phyloP scores from a whole-genome alignment of 192 early-diverging fungal genomes.

The Cladochytrium replicatum region DNA sequence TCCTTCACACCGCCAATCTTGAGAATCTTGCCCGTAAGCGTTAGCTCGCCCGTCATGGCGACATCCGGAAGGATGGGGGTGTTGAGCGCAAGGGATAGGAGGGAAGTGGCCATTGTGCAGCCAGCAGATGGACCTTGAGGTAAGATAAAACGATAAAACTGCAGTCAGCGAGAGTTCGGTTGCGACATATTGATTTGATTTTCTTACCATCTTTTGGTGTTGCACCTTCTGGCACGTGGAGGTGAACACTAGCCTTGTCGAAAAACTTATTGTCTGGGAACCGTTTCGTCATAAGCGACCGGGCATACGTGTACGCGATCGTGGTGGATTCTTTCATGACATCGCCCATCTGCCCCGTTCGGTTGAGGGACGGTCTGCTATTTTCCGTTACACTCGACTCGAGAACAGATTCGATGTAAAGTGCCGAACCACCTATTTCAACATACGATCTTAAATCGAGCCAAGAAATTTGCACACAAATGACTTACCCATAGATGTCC shows the following conservation, averaged over 20 bases:
- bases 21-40: constrained; percentile 91
- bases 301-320: constrained; percentile 95
- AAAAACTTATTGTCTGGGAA: constrained; percentile 88
- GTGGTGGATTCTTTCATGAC: constrained; percentile 98
- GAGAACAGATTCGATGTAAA: constrained; percentile 93
- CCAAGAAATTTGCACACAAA: background rate
- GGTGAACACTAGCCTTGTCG: constrained; percentile 76
- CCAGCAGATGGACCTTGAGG: constrained; percentile 83
- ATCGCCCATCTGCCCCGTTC: constrained; percentile 94
- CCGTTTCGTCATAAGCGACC: constrained; percentile 60
- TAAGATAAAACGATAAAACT: background rate
- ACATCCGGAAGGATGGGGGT: constrained; percentile 65
- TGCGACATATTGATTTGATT: too few relatives aligned
- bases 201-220: constrained; percentile 93
- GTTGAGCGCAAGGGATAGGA: constrained; percentile 84
- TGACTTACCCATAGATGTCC: constrained; percentile 83
- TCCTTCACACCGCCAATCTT: constrained; percentile 97
- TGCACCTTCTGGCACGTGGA: constrained; percentile 96
- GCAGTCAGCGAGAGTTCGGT: background rate
- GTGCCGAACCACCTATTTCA: constrained; percentile 62
- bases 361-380: constrained; percentile 55
- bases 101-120: constrained; percentile 88
- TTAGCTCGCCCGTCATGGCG: constrained; percentile 98
- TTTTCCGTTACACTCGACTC: constrained; percentile 59
- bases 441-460: background rate